Evolutionary conservation across 1,284 basidiomycete species (phyloP).

Genomic region (Tetrapyrgos nigripes): DNA sequence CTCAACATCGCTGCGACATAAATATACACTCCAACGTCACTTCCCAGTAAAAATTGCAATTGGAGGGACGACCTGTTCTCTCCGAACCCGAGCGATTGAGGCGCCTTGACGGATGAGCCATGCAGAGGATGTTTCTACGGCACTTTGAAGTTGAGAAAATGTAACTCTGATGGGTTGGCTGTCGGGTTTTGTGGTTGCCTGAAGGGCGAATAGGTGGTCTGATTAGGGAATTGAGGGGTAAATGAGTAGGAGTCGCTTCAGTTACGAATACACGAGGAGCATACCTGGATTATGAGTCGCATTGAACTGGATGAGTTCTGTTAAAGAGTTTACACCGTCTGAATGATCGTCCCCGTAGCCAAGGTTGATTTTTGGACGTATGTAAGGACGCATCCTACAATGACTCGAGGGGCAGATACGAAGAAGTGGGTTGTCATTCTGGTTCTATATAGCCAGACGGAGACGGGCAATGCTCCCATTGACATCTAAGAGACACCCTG

Average conservation of each 20-base stretch:
- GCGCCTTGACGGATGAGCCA: constrained; percentile 37
- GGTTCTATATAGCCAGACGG: too few relatives aligned
- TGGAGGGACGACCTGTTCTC: constrained; percentile 31
- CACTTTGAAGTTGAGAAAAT: constrained; percentile 36
- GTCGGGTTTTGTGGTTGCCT: constrained; percentile 30
- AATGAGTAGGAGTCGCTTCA: too few relatives aligned
- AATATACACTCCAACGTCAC: constrained; percentile 42
- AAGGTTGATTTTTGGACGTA: constrained; percentile 41
- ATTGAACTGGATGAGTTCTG: constrained; percentile 42
- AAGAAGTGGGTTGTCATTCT: too few relatives aligned
- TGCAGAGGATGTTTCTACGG: constrained; percentile 38
- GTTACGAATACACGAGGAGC: neutral
- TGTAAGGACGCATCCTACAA: constrained; percentile 28
- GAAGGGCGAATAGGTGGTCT: constrained; percentile 40
- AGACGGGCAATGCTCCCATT: too few relatives aligned
- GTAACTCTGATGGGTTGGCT: constrained; percentile 33
- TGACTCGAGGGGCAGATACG: too few relatives aligned
- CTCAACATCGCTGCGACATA: constrained; percentile 41
- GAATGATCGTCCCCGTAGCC: constrained; percentile 32
- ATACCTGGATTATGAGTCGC: constrained; percentile 33
- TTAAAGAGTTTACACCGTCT: constrained; percentile 36
- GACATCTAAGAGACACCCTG: too few relatives aligned
- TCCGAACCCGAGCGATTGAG: constrained; percentile 27
- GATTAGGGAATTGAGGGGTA: too few relatives aligned
- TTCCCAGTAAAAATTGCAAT: constrained; percentile 44